Evolutionary conservation across 805 yeast species (phyloP).

Genomic region (Wickerhamiella allomyrinae): DNA sequence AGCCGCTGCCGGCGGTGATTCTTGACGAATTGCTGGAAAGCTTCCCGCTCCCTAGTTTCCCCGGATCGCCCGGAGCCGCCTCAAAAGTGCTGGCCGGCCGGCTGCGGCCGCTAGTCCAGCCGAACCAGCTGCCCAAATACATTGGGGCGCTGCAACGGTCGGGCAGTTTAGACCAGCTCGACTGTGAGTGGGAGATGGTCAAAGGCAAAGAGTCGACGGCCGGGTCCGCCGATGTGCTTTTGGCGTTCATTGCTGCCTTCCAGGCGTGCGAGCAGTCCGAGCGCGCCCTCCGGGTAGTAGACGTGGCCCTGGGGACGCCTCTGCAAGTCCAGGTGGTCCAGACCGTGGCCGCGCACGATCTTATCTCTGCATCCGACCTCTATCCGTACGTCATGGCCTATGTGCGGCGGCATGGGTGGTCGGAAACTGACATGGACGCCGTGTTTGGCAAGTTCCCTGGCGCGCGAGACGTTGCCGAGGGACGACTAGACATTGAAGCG

Average conservation of each 20-base stretch:
- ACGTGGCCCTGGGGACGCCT: constrained; percentile 9
- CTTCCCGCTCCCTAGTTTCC: constrained; percentile 15
- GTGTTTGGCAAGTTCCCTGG: constrained; percentile 4
- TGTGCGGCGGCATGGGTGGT: constrained; percentile 2
- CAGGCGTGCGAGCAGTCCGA: constrained; percentile 6
- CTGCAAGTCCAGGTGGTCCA: constrained; percentile 3
- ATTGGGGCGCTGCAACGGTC: constrained; percentile 18
- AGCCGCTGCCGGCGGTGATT: constrained; percentile 6
- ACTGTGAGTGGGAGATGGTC: constrained; percentile 15
- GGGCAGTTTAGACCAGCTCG: constrained; percentile 11
- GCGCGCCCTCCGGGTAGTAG: constrained; percentile 11
- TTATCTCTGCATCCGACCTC: constrained; percentile 3
- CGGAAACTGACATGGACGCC: constrained; percentile 7
- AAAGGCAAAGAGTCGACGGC: neutral
- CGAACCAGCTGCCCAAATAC: constrained; percentile 9
- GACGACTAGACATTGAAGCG: constrained; percentile 5
- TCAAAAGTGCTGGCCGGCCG: neutral
- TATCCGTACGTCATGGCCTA: constrained; percentile 8
- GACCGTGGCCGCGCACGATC: constrained; percentile 1
- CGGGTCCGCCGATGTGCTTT: constrained; percentile 3
- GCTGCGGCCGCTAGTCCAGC: constrained; percentile 1
- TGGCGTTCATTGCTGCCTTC: constrained; percentile 19
- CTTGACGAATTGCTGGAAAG: constrained; percentile 15
- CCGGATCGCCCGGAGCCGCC: constrained; percentile 1
- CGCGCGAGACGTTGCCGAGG: neutral